Percentiles rank a stretch among this genome's conserved stretches.
phyloP scores from a whole-genome alignment of 1,139 yeast species.

The Scheffersomyces stambukii region DNA sequence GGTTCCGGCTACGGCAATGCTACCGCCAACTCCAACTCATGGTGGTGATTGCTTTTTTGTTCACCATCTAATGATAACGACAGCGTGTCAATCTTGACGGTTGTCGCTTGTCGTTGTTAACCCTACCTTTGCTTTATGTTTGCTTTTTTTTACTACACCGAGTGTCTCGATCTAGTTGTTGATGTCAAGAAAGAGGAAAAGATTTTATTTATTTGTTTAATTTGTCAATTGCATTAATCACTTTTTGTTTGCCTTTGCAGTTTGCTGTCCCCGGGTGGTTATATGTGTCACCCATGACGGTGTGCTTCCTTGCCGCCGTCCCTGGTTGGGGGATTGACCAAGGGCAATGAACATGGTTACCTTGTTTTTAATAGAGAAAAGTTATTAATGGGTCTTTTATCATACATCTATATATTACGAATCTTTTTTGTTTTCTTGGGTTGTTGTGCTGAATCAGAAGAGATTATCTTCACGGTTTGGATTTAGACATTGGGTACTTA shows the following conservation, averaged over 20 bases:
- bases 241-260: constrained; percentile 21
- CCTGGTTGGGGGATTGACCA: too few relatives aligned
- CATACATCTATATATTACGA: constrained; percentile 13
- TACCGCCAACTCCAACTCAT: constrained; percentile 25
- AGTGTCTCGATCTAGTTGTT: constrained; percentile 7
- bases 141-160: constrained; percentile 6
- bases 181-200: constrained; percentile 6
- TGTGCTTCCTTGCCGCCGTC: too few relatives aligned
- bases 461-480: constrained; percentile 17
- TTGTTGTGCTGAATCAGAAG: constrained; percentile 18
- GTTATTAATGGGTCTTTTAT: constrained; percentile 17
- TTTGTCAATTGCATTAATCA: constrained; percentile 8
- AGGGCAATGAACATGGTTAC: constrained; percentile 17
- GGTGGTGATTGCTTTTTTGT: constrained; percentile 30
- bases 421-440: constrained; percentile 20
- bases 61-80: neutral
- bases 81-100: too few relatives aligned
- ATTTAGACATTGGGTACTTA: constrained; percentile 41
- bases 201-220: constrained; percentile 2
- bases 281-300: too few relatives aligned
- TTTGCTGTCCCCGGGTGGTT: too few relatives aligned
- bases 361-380: constrained; percentile 9
- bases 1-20: constrained; percentile 12
- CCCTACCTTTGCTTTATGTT: constrained; percentile 3
- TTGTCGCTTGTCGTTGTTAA: neutral